Percentiles rank a stretch among this genome's conserved stretches.
These are phyloP conservation scores for Viridothelium virens DNA, from an alignment of 495 filamentous ascomycete species.

Conservation along the genomic window DNA sequence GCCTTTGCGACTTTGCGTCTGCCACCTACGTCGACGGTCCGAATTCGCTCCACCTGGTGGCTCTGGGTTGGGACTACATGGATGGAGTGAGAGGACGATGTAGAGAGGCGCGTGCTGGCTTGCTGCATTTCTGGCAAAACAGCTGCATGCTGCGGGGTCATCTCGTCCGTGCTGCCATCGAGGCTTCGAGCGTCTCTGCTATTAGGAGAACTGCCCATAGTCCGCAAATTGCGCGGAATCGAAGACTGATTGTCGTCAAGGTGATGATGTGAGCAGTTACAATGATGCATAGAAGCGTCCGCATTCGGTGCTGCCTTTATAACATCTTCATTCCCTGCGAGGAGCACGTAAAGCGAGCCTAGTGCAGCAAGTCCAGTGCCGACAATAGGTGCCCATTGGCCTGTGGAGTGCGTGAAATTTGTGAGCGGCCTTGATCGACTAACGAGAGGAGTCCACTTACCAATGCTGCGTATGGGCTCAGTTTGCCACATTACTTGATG, in stretches of 20 bases:
- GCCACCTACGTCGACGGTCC: constrained; percentile 26
- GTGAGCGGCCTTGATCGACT: constrained; percentile 19
- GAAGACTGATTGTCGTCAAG: constrained; percentile 10
- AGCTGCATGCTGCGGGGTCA: not conserved
- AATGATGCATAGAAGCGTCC: constrained; percentile 19
- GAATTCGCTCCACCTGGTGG: constrained; percentile 18
- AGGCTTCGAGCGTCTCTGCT: not conserved
- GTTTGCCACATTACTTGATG: constrained; percentile 44
- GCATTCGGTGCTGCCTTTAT: not conserved
- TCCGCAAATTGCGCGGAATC: constrained; percentile 6
- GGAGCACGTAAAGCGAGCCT: constrained; percentile 47
- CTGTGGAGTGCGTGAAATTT: constrained; percentile 19
- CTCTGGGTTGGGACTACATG: not conserved
- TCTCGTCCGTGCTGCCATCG: not conserved
- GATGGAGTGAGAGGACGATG: not conserved
- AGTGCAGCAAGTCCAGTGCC: constrained; percentile 46
- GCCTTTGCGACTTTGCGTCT: constrained; percentile 38
- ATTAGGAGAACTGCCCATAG: not conserved
- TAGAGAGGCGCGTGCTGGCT: not conserved
- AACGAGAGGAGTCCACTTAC: constrained; percentile 32
- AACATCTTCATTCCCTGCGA: constrained; percentile 35
- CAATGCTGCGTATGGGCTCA: constrained; percentile 48
- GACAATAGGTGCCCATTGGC: constrained; percentile 51
- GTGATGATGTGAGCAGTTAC: constrained; percentile 29
- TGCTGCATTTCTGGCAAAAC: not conserved